phyloP scores from a whole-genome alignment of 768 basidiomycete genomes.

The Mycena indigotica region DNA sequence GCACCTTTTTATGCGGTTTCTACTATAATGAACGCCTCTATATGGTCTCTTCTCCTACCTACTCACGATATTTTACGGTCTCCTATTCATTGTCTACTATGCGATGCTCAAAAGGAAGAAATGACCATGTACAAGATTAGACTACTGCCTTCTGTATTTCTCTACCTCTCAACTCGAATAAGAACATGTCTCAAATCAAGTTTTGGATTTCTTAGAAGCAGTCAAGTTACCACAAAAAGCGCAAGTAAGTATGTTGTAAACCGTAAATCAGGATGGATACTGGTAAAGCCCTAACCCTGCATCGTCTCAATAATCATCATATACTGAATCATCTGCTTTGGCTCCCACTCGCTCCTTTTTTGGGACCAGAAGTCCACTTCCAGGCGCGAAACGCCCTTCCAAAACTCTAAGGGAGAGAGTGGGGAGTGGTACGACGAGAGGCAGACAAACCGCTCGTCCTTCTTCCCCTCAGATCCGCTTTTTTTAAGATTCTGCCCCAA shows the following conservation, averaged over 20 bases:
- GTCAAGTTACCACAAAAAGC: too few relatives aligned
- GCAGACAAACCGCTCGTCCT: slow-evolving; percentile 31
- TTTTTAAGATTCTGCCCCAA: not conserved
- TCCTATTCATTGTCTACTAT: slow-evolving; percentile 9
- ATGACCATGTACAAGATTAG: not conserved
- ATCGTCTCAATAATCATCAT: too few relatives aligned
- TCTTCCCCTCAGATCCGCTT: not conserved
- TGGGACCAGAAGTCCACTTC: slow-evolving; percentile 33
- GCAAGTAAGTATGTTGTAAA: too few relatives aligned
- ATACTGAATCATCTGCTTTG: not conserved
- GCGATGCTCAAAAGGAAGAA: not conserved
- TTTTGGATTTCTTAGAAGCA: too few relatives aligned
- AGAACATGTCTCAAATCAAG: too few relatives aligned
- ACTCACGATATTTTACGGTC: slow-evolving; percentile 23
- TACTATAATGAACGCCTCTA: not conserved
- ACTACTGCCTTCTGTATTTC: too few relatives aligned
- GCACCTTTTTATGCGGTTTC: not conserved
- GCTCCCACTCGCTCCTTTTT: slow-evolving; percentile 2
- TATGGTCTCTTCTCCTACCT: slow-evolving; percentile 2
- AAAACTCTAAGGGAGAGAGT: slow-evolving; percentile 25
- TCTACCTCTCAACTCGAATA: too few relatives aligned
- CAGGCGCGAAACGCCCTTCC: slow-evolving; percentile 27
- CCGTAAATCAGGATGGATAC: too few relatives aligned
- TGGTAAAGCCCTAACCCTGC: too few relatives aligned
- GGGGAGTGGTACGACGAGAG: slow-evolving; percentile 29